Conservation (phyloP, 768 basidiomycete genomes). For the Lenzites betulinus region DNA sequence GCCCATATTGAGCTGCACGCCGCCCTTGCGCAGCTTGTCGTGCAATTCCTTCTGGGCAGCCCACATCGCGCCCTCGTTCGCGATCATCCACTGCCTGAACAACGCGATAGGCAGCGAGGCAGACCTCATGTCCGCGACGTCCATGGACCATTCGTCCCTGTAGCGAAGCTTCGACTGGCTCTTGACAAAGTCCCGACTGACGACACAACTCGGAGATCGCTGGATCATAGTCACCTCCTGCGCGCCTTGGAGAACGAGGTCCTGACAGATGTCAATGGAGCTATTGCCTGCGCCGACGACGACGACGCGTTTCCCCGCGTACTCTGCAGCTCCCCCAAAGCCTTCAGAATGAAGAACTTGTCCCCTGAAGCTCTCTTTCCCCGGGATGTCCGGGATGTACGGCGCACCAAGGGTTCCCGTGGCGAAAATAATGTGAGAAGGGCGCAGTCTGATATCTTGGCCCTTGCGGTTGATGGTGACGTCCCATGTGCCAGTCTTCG, state of each 20-base stretch:
- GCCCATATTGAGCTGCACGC: slow-evolving; percentile 41
- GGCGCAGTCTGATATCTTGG: slow-evolving; percentile 33
- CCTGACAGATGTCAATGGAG: slow-evolving; percentile 43
- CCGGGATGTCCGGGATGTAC: slow-evolving; percentile 32
- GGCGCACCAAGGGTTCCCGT: slow-evolving; percentile 41
- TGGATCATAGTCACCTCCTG: slow-evolving; percentile 44
- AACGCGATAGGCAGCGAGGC: slow-evolving; percentile 29
- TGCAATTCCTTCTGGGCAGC: slow-evolving; percentile 37
- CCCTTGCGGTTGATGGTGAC: slow-evolving; percentile 37
- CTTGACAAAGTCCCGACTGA: slow-evolving; percentile 15
- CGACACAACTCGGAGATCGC: slow-evolving; percentile 41
- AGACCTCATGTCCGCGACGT: slow-evolving; percentile 28
- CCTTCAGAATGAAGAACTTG: slow-evolving; percentile 35
- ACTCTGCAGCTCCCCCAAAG: slow-evolving; percentile 33
- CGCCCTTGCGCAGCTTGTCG: slow-evolving; percentile 38
- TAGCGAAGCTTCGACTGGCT: slow-evolving; percentile 2
- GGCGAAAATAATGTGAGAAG: slow-evolving; percentile 43
- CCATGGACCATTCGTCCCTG: slow-evolving; percentile 26
- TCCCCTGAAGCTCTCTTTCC: slow-evolving; percentile 35
- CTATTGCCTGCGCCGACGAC: slow-evolving; percentile 47
- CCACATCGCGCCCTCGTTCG: slow-evolving; percentile 25
- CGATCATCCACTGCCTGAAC: slow-evolving; percentile 24
- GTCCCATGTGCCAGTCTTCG: slow-evolving; percentile 35
- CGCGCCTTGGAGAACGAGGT: slow-evolving; percentile 37
- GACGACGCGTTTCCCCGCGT: slow-evolving; percentile 38